These are phyloP conservation scores for Jackrogersella minutella DNA, from an alignment of 495 filamentous ascomycete genomes.

Conservation along the genomic window DNA sequence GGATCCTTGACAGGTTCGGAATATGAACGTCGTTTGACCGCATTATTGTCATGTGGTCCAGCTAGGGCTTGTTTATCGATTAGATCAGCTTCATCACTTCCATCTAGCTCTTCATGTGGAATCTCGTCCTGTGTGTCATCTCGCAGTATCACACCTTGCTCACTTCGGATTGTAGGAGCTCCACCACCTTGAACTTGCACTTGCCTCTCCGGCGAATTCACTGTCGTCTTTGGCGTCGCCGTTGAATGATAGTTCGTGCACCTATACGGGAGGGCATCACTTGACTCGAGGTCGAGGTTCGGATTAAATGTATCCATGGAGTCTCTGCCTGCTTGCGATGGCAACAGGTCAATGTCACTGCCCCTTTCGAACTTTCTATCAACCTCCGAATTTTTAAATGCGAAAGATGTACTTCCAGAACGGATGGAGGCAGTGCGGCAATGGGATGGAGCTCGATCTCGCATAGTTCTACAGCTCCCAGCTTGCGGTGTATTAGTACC, in stretches of 20 bases:
- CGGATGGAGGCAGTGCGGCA: conserved; percentile 16
- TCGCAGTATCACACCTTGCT: conserved; percentile 44
- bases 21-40: conserved; percentile 11
- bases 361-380: conserved; percentile 18
- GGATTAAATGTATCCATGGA: conserved; percentile 46
- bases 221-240: conserved; percentile 36
- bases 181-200: conserved; percentile 40
- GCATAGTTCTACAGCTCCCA: background rate
- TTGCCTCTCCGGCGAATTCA: conserved; percentile 38
- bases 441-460: conserved; percentile 19
- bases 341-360: conserved; percentile 44
- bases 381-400: conserved; percentile 15
- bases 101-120: conserved; percentile 6
- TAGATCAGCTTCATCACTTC: background rate
- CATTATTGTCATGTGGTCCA: background rate
- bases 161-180: conserved; percentile 41
- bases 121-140: conserved; percentile 36
- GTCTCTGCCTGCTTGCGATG: conserved; percentile 42
- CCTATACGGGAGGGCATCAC: conserved; percentile 34
- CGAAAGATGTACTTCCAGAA: conserved; percentile 21
- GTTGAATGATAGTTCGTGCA: conserved; percentile 38
- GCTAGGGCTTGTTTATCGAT: background rate
- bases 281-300: conserved; percentile 40
- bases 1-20: conserved; percentile 20
- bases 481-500: background rate